phyloP scores from a whole-genome alignment of 805 yeast species.

The Ogataea polymorpha region DNA sequence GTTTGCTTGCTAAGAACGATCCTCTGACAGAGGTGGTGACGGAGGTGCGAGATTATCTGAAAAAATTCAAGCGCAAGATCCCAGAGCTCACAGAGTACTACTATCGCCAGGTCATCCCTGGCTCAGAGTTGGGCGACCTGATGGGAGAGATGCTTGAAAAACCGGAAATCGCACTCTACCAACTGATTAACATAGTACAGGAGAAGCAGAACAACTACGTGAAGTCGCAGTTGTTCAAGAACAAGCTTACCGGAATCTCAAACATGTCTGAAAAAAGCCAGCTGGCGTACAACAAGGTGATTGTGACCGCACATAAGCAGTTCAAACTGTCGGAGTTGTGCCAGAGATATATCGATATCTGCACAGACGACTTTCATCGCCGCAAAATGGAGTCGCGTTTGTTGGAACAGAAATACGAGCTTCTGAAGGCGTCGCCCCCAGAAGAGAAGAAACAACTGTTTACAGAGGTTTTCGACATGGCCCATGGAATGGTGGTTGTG shows the following conservation, averaged over 20 bases:
- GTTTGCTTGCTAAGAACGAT: slow-evolving; percentile 41
- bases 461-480: slow-evolving; percentile 49
- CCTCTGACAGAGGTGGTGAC: slow-evolving; percentile 47
- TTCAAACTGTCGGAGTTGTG: slow-evolving; percentile 56
- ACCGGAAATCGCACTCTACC: slow-evolving; percentile 43
- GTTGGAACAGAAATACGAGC: slow-evolving; percentile 53
- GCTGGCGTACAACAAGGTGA: slow-evolving; percentile 35
- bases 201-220: slow-evolving; percentile 41
- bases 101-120: slow-evolving; percentile 53
- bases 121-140: slow-evolving; percentile 49
- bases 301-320: slow-evolving; percentile 46
- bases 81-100: slow-evolving; percentile 44
- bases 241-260: slow-evolving; percentile 47
- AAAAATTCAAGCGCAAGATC: slow-evolving; percentile 20
- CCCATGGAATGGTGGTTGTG: slow-evolving; percentile 71
- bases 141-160: slow-evolving; percentile 46
- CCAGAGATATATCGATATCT: slow-evolving; percentile 51
- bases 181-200: slow-evolving; percentile 41
- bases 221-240: slow-evolving; percentile 41
- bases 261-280: slow-evolving; percentile 40
- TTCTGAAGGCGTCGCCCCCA: slow-evolving; percentile 51
- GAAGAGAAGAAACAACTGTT: slow-evolving; percentile 38
- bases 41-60: slow-evolving; percentile 46
- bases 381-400: slow-evolving; percentile 55
- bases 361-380: slow-evolving; percentile 59